Conservation (phyloP, 2,329 filamentous ascomycete species). For the Penicillium sumatraense region DNA sequence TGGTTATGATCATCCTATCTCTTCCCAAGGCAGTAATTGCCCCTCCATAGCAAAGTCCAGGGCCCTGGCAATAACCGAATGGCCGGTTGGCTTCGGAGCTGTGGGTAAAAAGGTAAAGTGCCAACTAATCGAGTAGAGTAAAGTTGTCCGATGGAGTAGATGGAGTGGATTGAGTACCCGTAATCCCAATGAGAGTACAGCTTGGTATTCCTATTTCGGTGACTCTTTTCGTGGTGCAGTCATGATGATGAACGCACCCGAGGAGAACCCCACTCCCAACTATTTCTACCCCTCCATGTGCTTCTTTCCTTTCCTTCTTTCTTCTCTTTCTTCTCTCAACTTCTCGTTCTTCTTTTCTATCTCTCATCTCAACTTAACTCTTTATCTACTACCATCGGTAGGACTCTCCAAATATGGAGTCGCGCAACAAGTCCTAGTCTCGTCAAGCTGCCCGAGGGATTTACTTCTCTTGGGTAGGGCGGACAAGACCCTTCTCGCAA, state of each 20-base stretch:
- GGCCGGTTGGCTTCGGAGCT: slow-evolving; percentile 20
- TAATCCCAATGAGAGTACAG: slow-evolving; percentile 10
- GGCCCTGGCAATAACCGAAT: not conserved
- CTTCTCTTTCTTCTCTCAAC: slow-evolving; percentile 6
- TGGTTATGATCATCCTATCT: not conserved
- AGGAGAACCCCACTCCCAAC: slow-evolving; percentile 11
- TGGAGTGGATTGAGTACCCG: too few species aligned
- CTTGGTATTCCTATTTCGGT: slow-evolving; percentile 18
- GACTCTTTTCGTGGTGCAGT: slow-evolving; percentile 17
- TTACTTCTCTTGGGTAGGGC: not conserved
- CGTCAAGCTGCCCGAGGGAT: not conserved
- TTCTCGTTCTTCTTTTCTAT: slow-evolving; percentile 7
- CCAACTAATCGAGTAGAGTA: slow-evolving; percentile 16
- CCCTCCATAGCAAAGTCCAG: too few species aligned
- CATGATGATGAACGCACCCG: slow-evolving; percentile 14
- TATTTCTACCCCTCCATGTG: slow-evolving; percentile 27
- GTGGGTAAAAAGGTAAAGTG: slow-evolving; percentile 3
- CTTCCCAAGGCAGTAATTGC: too few species aligned
- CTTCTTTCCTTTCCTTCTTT: not conserved
- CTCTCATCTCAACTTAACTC: not conserved
- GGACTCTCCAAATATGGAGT: slow-evolving; percentile 37
- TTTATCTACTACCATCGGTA: slow-evolving; percentile 27
- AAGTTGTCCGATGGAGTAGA: too few species aligned
- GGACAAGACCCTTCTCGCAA: slow-evolving; percentile 25
- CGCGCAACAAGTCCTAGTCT: slow-evolving; percentile 32